These are phyloP conservation scores for Xylaria sp. DNA, from an alignment of 2,329 filamentous ascomycete species.

Conservation along the genomic window DNA sequence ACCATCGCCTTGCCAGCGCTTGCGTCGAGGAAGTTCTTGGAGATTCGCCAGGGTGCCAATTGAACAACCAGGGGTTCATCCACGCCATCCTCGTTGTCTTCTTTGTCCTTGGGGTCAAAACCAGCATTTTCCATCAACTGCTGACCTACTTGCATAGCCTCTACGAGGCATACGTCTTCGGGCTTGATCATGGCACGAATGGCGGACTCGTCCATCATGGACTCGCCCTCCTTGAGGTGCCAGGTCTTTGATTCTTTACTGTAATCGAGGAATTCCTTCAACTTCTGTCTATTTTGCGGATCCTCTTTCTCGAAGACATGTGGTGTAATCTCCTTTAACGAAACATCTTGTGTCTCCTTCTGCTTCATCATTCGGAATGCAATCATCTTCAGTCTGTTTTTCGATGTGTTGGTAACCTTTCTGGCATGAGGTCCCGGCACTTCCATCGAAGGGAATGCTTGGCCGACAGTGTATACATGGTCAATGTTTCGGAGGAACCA, in stretches of 20 bases:
- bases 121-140: slow-evolving; percentile 92
- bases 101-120: slow-evolving; percentile 77
- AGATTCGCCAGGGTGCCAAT: slow-evolving; percentile 95
- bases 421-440: slow-evolving; percentile 93
- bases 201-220: slow-evolving; percentile 80
- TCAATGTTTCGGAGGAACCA: slow-evolving; percentile 92
- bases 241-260: slow-evolving; percentile 89
- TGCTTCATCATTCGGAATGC: slow-evolving; percentile 88
- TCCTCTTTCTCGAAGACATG: slow-evolving; percentile 95
- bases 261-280: slow-evolving; percentile 95
- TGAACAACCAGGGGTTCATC: slow-evolving; percentile 85
- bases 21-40: slow-evolving; percentile 95
- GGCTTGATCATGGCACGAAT: slow-evolving; percentile 92
- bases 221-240: slow-evolving; percentile 78
- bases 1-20: slow-evolving; percentile 97
- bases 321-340: slow-evolving; percentile 85
- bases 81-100: slow-evolving; percentile 72
- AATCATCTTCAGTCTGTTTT: slow-evolving; percentile 96
- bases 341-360: slow-evolving; percentile 74
- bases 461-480: slow-evolving; percentile 89
- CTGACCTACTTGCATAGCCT: slow-evolving; percentile 95
- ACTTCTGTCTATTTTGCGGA: slow-evolving; percentile 94
- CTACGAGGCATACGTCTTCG: slow-evolving; percentile 92
- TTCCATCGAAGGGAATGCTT: slow-evolving; percentile 91
- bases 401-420: slow-evolving; percentile 95